Conservation (phyloP, 805 yeast genomes). For the Yarrowia sp. region DNA sequence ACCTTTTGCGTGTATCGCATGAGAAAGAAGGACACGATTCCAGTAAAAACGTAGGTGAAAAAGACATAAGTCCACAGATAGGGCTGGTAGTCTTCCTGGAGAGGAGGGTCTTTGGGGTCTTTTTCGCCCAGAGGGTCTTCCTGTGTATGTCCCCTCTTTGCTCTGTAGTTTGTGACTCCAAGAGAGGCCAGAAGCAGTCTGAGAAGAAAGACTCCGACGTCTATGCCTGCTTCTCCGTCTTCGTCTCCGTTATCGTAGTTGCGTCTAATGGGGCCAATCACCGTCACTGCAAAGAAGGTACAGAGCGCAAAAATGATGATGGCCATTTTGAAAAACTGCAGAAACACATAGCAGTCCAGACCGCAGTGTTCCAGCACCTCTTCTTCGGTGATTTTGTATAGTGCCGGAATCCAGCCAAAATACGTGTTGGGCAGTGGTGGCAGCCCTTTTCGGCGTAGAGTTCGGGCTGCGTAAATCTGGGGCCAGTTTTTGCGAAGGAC, state of each 20-base stretch:
- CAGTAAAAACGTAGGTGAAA: slow-evolving; percentile 83
- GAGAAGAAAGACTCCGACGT: neutral
- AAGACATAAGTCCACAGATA: slow-evolving; percentile 83
- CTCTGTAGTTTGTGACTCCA: neutral
- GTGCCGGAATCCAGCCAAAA: slow-evolving; percentile 77
- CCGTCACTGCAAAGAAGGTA: slow-evolving; percentile 62
- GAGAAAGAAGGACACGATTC: slow-evolving; percentile 55
- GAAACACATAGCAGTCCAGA: slow-evolving; percentile 85
- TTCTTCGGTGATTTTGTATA: slow-evolving; percentile 62
- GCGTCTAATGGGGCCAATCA: slow-evolving; percentile 87
- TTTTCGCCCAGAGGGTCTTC: neutral
- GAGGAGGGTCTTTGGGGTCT: neutral
- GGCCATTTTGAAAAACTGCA: slow-evolving; percentile 87
- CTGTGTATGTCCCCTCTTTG: neutral
- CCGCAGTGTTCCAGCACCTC: slow-evolving; percentile 89
- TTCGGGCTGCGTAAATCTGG: slow-evolving; percentile 78
- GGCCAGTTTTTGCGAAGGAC: slow-evolving; percentile 71
- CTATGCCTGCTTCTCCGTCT: neutral
- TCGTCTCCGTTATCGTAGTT: slow-evolving; percentile 52
- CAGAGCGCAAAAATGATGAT: slow-evolving; percentile 64
- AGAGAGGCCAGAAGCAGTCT: neutral
- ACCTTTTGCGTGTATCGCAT: slow-evolving; percentile 69
- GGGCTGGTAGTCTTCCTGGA: slow-evolving; percentile 47
- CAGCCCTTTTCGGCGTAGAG: slow-evolving; percentile 43
- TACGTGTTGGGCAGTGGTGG: slow-evolving; percentile 60